Evolutionary conservation across 805 yeast genomes (phyloP), one percentile per base, ranked within the genome.

Genomic region (Candida dajiaensis): DNA sequence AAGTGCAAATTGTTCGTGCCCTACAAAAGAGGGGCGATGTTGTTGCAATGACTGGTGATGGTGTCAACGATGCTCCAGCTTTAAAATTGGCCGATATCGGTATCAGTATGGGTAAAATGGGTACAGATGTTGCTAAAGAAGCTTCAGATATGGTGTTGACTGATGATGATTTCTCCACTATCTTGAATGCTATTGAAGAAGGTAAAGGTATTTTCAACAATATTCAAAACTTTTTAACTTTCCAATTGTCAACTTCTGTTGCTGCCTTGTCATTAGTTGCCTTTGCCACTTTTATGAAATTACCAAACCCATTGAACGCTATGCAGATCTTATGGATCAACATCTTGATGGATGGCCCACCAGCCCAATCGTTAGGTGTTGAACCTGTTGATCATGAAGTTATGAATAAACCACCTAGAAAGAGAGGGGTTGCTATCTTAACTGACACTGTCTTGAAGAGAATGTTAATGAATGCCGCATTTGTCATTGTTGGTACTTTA

Each of bases 1-100:
- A 90, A 63, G 83, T 90, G 51, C 76, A 85, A 50, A 90, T 90
- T 65, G 96, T 90, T 29, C 80, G 85, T 59, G 97, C 97, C 0
- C 73, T 90, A 52, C 95, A 90, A 64, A 77, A 79, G 63, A 78
- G 95, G 62, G 97, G 97, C 43, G 96, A 92, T 64, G 82, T 92
- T 51, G 98, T 92, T 44, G 99, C 97, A 21, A 90, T 92, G 97
- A 90, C 98, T n/a, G 99, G 99, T 56, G 98, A 90, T 68, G 98
- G 98, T 68, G 97, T 92, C 13, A 90, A 90, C 65, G 98, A 90
- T 72, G 98, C 98, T 0, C 98, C 98, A n/a, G 97, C 98, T 6
- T 74, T 92, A 57, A 90, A 92, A 63, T 74, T 90, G 56, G 97
- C 98, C 3, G 97, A 90, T 68, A 90, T 90, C 56, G 98, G 98